phyloP scores from a whole-genome alignment of 495 filamentous ascomycete genomes.

The Penicillium goetzii region DNA sequence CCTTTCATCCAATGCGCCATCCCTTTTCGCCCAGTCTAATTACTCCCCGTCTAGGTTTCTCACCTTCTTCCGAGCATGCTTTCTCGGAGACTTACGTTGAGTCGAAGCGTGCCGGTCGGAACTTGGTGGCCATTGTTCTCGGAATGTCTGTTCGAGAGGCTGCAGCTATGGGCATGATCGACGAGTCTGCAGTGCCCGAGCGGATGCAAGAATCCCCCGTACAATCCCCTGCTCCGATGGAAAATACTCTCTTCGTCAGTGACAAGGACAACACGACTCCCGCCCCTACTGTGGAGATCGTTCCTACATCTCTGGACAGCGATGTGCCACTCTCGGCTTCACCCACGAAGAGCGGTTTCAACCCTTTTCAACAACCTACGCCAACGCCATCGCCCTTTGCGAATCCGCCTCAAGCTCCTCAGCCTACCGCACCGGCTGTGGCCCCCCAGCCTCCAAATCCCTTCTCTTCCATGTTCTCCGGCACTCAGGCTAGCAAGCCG shows the following conservation, averaged over 20 bases:
- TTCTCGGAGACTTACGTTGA: slow-evolving; percentile 57
- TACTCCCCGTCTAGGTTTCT: slow-evolving; percentile 35
- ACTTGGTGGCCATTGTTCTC: slow-evolving; percentile 52
- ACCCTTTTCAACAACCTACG: slow-evolving; percentile 18
- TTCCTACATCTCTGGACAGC: neutral
- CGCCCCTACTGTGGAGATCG: slow-evolving; percentile 18
- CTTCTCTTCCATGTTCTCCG: slow-evolving; percentile 25
- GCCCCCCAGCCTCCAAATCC: slow-evolving; percentile 12
- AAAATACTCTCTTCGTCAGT: slow-evolving; percentile 51
- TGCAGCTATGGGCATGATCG: slow-evolving; percentile 50
- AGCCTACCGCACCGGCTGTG: neutral
- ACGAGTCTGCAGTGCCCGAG: slow-evolving; percentile 35
- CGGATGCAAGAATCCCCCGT: slow-evolving; percentile 9
- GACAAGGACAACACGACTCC: slow-evolving; percentile 41
- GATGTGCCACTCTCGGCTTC: slow-evolving; percentile 8
- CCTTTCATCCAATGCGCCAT: slow-evolving; percentile 6
- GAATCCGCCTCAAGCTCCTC: slow-evolving; percentile 7
- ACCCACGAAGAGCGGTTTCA: neutral
- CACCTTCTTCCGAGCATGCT: slow-evolving; percentile 51
- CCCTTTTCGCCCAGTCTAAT: neutral
- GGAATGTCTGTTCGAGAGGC: slow-evolving; percentile 56
- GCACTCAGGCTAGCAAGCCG: neutral
- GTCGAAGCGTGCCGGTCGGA: slow-evolving; percentile 54
- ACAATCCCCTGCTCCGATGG: neutral
- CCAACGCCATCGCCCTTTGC: slow-evolving; percentile 20